These are phyloP conservation scores for Penicillium crustosum DNA, from an alignment of 2,329 filamentous ascomycete species.

Conservation along the genomic window DNA sequence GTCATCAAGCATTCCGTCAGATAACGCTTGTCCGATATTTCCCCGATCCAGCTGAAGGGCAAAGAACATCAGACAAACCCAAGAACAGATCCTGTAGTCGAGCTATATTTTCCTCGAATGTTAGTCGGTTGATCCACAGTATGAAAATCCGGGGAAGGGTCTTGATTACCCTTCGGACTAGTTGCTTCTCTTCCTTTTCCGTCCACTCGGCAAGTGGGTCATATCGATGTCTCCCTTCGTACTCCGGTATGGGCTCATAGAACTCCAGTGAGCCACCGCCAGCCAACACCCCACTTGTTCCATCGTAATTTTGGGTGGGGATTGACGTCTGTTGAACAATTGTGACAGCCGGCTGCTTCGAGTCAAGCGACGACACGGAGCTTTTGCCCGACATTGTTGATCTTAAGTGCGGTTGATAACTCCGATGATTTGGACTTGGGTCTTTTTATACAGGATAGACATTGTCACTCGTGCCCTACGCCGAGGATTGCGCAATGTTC, in stretches of 20 bases:
- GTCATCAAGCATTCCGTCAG: constrained; percentile 41
- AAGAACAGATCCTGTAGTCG: neutral
- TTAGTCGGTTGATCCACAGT: neutral
- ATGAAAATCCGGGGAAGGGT: neutral
- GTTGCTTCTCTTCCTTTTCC: constrained; percentile 46
- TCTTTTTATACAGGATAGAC: neutral
- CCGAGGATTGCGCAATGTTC: constrained; percentile 3
- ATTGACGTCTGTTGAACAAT: neutral
- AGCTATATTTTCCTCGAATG: neutral
- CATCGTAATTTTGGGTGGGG: neutral
- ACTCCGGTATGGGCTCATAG: constrained; percentile 30
- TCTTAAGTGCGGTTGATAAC: too few relatives aligned
- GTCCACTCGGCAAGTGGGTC: constrained; percentile 28
- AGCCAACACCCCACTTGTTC: neutral
- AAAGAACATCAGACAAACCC: constrained; percentile 27
- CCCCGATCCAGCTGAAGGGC: constrained; percentile 37
- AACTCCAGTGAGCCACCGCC: constrained; percentile 1
- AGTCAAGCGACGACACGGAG: constrained; percentile 1
- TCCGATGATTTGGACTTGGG: neutral
- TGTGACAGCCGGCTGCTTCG: neutral
- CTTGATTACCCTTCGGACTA: constrained; percentile 48
- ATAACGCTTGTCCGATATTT: constrained; percentile 38
- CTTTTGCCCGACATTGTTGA: constrained; percentile 1
- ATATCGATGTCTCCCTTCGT: constrained; percentile 29
- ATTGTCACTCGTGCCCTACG: neutral